Percentiles rank a stretch among this genome's conserved stretches.
Evolutionary conservation across 2,329 filamentous ascomycete genomes (phyloP).

Genomic region (Trichoderma harzianum): DNA sequence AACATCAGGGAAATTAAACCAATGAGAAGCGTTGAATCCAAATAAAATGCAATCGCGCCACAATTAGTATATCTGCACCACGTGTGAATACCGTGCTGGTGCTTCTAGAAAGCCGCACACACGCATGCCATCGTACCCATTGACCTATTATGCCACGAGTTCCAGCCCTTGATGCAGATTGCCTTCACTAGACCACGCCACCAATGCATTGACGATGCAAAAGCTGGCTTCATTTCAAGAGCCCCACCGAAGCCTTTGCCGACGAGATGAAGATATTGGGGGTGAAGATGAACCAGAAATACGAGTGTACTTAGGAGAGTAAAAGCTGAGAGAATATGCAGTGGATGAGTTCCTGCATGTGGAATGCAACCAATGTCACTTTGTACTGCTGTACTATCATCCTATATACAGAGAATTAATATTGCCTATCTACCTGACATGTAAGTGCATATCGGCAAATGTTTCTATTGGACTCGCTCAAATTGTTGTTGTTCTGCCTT

Average conservation of each 20-base stretch:
- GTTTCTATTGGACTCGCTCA: not conserved
- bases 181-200: not conserved
- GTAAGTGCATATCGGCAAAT: not conserved
- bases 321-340: not conserved
- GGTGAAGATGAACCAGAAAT: not conserved
- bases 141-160: not conserved
- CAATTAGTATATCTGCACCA: not conserved
- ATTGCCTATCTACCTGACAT: not conserved
- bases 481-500: not conserved
- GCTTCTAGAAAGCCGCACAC: conserved; percentile 1
- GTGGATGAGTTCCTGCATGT: not conserved
- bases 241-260: not conserved
- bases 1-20: not conserved
- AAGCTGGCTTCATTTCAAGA: not conserved
- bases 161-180: not conserved
- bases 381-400: not conserved
- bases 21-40: not conserved
- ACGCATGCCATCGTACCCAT: not conserved
- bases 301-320: not conserved
- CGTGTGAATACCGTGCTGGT: not conserved
- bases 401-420: not conserved
- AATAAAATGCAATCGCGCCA: not conserved
- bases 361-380: not conserved
- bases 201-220: not conserved
- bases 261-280: not conserved